phyloP scores from a whole-genome alignment of 768 basidiomycete species.

The Collybia nuda region DNA sequence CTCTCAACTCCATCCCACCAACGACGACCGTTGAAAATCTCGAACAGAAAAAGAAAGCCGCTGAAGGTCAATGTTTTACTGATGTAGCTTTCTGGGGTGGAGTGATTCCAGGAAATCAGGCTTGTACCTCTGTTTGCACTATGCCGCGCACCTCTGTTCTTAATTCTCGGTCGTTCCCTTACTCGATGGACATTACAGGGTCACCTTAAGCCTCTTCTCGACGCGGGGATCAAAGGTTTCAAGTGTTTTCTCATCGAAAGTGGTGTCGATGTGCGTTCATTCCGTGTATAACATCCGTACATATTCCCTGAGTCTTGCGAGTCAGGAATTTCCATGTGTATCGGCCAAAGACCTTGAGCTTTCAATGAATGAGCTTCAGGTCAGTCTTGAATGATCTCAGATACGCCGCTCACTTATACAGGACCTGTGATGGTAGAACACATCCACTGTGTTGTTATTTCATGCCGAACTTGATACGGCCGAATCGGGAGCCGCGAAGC shows the following conservation, averaged over 20 bases:
- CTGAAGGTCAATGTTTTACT: conserved; percentile 69
- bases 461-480: conserved; percentile 75
- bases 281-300: background rate
- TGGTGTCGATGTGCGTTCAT: conserved; percentile 76
- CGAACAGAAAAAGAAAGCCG: conserved; percentile 66
- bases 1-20: conserved; percentile 94
- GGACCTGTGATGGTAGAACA: conserved; percentile 41
- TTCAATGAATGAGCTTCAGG: conserved; percentile 79
- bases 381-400: conserved; percentile 23
- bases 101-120: conserved; percentile 90
- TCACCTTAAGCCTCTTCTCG: conserved; percentile 73
- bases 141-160: background rate
- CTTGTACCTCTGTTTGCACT: conserved; percentile 21
- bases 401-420: conserved; percentile 4
- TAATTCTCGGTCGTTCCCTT: background rate
- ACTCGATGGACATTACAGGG: conserved; percentile 36
- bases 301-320: conserved; percentile 6
- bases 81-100: conserved; percentile 97
- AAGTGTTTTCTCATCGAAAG: conserved; percentile 97
- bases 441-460: conserved; percentile 76
- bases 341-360: conserved; percentile 60
- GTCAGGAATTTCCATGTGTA: conserved; percentile 93
- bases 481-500: background rate
- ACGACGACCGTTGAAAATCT: conserved; percentile 86
- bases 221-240: conserved; percentile 89